Evolutionary conservation across 306 rosid genomes (phyloP).

Genomic region (Geum urbanum): DNA sequence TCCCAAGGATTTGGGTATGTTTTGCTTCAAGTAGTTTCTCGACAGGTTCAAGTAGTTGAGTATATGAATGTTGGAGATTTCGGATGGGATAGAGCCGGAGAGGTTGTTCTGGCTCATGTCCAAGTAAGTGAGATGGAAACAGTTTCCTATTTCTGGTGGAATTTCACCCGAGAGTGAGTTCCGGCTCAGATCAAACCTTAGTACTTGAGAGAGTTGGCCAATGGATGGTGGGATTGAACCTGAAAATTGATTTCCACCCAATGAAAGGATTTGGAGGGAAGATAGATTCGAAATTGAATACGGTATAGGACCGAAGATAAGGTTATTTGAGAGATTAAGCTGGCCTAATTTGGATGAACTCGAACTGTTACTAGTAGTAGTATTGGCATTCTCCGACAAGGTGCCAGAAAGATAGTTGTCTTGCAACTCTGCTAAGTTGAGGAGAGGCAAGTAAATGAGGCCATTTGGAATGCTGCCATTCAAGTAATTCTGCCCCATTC

Average conservation of each 20-base stretch:
- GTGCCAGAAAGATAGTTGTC: conserved; percentile 66
- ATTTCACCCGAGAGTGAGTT: conserved; percentile 56
- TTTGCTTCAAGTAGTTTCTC: conserved; percentile 60
- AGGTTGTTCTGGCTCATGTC: conserved; percentile 94
- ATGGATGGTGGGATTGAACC: conserved; percentile 74
- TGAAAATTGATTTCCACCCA: conserved; percentile 62
- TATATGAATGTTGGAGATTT: conserved; percentile 53
- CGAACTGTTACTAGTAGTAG: conserved; percentile 28
- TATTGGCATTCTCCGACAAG: conserved; percentile 54
- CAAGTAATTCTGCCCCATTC: conserved; percentile 68
- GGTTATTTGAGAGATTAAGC: conserved; percentile 74
- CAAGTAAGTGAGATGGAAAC: conserved; percentile 60
- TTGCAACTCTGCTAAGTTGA: conserved; percentile 64
- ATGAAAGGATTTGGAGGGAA: conserved; percentile 58
- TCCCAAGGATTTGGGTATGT: conserved; percentile 59
- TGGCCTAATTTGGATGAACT: conserved; percentile 27
- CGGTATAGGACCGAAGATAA: conserved; percentile 65
- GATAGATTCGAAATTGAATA: conserved; percentile 59
- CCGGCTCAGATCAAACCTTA: conserved; percentile 65
- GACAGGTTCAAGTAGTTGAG: conserved; percentile 65
- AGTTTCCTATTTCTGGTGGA: conserved; percentile 54
- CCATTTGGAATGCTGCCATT: conserved; percentile 83
- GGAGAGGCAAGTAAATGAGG: conserved; percentile 65
- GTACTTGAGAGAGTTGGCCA: conserved; percentile 52
- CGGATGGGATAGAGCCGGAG: conserved; percentile 58